Percentiles rank a stretch among this genome's conserved stretches.
phyloP scores from a whole-genome alignment of 331 rosid genomes.

The Acacia concinna region DNA sequence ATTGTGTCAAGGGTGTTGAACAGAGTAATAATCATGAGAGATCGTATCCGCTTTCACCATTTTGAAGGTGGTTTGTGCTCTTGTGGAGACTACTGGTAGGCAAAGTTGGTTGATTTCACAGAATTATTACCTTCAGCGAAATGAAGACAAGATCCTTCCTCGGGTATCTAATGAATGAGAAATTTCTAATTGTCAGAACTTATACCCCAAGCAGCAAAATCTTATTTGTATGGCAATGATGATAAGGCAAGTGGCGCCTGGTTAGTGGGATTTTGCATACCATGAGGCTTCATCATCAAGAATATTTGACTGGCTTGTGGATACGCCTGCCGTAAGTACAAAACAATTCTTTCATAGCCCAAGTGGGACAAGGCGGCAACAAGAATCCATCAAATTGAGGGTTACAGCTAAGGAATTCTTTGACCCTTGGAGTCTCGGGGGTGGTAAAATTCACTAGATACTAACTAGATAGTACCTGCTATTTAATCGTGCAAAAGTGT shows the following conservation, averaged over 20 bases:
- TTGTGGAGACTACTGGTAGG: conserved; percentile 72
- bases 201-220: neutral
- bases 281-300: neutral
- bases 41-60: conserved; percentile 72
- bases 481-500: neutral
- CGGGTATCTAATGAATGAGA: neutral
- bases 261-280: neutral
- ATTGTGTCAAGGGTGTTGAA: conserved; percentile 52
- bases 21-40: conserved; percentile 67
- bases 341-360: neutral
- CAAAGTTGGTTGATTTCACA: neutral
- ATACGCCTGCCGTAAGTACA: neutral
- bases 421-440: no score
- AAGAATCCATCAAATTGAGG: neutral
- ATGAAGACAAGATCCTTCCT: neutral
- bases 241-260: neutral
- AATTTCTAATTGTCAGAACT: neutral
- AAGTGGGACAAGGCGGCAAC: neutral
- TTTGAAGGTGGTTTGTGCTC: conserved; percentile 69
- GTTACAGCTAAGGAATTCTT: neutral
- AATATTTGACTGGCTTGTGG: neutral
- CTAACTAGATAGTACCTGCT: no score
- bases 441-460: no score
- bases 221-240: neutral
- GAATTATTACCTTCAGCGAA: neutral